Base-by-base conservation (phyloP, 2,329 filamentous ascomycete genomes). In the Trichoderma koningiopsis region DNA sequence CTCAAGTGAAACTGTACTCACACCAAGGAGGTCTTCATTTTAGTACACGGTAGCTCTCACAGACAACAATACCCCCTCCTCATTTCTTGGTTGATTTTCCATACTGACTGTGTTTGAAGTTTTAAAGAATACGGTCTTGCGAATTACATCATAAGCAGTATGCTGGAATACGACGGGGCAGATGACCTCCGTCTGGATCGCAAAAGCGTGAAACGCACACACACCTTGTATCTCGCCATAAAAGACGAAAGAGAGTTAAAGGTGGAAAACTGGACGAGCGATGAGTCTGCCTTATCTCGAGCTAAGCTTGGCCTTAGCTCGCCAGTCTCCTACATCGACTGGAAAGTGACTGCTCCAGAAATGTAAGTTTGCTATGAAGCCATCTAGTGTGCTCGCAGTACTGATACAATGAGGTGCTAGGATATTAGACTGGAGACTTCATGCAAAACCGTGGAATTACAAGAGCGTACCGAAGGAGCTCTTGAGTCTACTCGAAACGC, bases 311-410 rank as follows among this genome's bases (percentile, higher is more conserved):
- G 56, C 6, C 74, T 63, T 29, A 69, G 70, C 29, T 77, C 76
- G 60, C 55, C 56, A 8, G 73, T 71, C 69, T 68, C 72, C 4
- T 74, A 73, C 16, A 63, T 80, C 31, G 76, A 78, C 67, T 80
- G 80, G 77, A 76, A 73, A 4, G 61, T 79, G 31, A 74, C 74
- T 31, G 76, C 79, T 6, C 80, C 80, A 16, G 80, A 81, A 40
- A 79, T 77, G 79, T 79, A 70, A 68, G 74, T 72, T 19, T n/a
- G 29, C 16, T 43, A 55, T 53, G n/a, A 56, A 4, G 27, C 22
- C 24, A 10, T 27, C 19, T 10, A 29, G 33, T 24, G 10, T 22
- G 49, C 24, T 2, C 10, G 11, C 2, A n/a, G 19, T 29, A n/a
- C 24, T 67, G n/a, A 67, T 24, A 19, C 13, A 29, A 19, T 5